A percentile compares a stretch with the other conserved stretches of the same genome.
These are phyloP conservation scores for Nicotiana attenuata DNA, from an alignment of 257 asterid genomes.

Conservation along the genomic window DNA sequence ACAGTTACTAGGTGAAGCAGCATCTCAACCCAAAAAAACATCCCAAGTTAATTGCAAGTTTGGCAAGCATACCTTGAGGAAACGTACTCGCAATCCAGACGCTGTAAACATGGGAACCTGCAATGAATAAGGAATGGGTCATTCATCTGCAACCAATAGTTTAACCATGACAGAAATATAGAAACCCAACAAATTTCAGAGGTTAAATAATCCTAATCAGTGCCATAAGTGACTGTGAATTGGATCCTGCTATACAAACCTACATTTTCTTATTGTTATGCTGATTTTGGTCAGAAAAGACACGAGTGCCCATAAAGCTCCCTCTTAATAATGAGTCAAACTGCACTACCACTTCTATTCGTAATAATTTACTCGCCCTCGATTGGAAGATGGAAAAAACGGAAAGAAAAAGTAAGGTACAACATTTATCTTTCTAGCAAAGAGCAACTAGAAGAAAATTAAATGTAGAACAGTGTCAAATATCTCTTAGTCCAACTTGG, in stretches of 20 bases:
- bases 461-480: background rate
- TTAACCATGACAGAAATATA: background rate
- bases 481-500: background rate
- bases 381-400: background rate
- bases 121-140: slow-evolving; percentile 13
- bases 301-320: background rate
- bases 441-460: background rate
- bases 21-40: background rate
- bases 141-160: background rate
- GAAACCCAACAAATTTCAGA: background rate
- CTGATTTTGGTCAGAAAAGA: background rate
- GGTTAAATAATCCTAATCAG: background rate
- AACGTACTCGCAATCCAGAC: slow-evolving; percentile 96
- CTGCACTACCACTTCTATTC: background rate
- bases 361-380: background rate
- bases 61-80: slow-evolving; percentile 65
- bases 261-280: background rate
- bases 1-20: slow-evolving; percentile 7
- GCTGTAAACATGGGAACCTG: slow-evolving; percentile 99
- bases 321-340: background rate
- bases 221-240: background rate
- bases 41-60: background rate
- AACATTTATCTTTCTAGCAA: background rate
- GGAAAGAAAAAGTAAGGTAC: background rate
- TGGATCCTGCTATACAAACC: background rate